These are phyloP conservation scores for Rubus parviflorus DNA, from an alignment of 306 rosid genomes.

Conservation along the genomic window DNA sequence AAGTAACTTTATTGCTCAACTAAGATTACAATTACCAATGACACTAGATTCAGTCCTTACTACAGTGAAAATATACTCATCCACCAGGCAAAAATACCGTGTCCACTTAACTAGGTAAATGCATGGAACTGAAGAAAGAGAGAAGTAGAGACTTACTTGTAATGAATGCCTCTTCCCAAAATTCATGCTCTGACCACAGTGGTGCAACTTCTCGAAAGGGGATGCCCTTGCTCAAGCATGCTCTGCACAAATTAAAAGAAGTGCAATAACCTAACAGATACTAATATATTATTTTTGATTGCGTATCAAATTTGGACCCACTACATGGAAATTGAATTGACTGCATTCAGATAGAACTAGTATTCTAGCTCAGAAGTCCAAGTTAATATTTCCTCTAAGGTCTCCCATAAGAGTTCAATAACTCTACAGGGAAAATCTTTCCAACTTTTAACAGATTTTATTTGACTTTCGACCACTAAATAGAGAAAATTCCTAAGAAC, in stretches of 20 bases:
- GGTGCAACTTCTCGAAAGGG: constrained; percentile 82
- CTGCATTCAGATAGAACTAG: neutral
- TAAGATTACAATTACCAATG: neutral
- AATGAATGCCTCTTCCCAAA: constrained; percentile 87
- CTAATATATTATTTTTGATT: neutral
- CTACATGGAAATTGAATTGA: neutral
- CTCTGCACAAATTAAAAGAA: constrained; percentile 41
- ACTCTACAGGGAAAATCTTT: neutral
- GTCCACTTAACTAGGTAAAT: constrained; percentile 8
- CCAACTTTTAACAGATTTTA: neutral
- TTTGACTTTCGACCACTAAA: neutral
- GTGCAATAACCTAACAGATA: constrained; percentile 15
- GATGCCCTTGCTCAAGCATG: constrained; percentile 71
- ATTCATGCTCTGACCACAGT: constrained; percentile 64
- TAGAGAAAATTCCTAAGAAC: neutral
- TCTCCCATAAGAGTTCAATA: neutral
- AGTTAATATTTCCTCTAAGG: neutral
- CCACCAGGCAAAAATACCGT: neutral
- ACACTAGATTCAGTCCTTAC: neutral
- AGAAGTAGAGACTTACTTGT: constrained; percentile 53
- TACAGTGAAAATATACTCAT: neutral
- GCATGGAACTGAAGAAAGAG: constrained; percentile 11
- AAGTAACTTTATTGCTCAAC: neutral
- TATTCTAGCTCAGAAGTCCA: neutral
- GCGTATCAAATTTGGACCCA: neutral